A percentile compares a stretch with the other conserved stretches of the same genome.
These are phyloP conservation scores for Backusella sp. DNA, from an alignment of 192 early-diverging fungal species.

Conservation along the genomic window DNA sequence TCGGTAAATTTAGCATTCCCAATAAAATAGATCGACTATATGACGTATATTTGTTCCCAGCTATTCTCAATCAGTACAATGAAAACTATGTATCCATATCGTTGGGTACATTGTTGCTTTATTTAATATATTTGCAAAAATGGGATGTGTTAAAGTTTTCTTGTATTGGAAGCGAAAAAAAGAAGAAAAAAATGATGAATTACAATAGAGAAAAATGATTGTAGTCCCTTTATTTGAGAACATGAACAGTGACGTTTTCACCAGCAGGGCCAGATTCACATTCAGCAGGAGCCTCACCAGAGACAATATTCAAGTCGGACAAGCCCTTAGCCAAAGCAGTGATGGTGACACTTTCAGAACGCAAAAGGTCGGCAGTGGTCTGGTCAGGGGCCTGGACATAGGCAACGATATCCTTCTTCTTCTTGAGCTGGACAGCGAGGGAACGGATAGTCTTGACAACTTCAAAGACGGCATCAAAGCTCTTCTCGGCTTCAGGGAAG, in stretches of 20 bases:
- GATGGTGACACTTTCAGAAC: constrained; percentile 63
- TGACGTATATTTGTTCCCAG: neutral
- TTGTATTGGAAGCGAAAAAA: too few relatives aligned
- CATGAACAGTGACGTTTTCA: constrained; percentile 15
- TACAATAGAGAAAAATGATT: neutral
- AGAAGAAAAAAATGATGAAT: neutral
- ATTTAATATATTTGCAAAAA: too few relatives aligned
- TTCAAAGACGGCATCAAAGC: constrained; percentile 80
- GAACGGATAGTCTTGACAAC: constrained; percentile 77
- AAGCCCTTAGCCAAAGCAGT: constrained; percentile 72
- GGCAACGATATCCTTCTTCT: constrained; percentile 64
- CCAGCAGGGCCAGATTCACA: constrained; percentile 45
- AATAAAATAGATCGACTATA: neutral
- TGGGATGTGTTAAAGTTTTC: too few relatives aligned
- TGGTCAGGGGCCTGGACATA: constrained; percentile 56
- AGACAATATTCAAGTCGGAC: constrained; percentile 63
- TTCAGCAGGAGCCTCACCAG: constrained; percentile 64
- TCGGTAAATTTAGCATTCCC: neutral
- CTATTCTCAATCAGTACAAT: too few relatives aligned
- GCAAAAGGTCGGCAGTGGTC: constrained; percentile 46
- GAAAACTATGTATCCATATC: too few relatives aligned
- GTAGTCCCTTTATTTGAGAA: constrained; percentile 12
- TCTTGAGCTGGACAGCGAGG: constrained; percentile 75
- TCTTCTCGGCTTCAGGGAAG: constrained; percentile 64
- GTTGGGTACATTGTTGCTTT: too few relatives aligned